Conservation (phyloP, 176 grass and related monocot genomes). For the Triticum turgidum region DNA sequence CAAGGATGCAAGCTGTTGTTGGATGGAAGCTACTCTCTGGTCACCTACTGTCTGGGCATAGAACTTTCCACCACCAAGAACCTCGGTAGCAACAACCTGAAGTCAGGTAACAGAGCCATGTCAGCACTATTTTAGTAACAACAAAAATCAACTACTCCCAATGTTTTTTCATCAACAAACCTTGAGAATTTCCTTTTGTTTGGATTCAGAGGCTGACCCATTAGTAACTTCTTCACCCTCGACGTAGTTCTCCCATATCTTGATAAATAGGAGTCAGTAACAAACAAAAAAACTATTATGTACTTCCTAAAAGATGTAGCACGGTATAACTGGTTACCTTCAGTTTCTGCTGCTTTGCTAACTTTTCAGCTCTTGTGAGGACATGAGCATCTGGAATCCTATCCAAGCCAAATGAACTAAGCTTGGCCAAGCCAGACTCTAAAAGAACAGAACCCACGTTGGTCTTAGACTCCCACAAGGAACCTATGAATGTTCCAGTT, state of each 20-base stretch:
- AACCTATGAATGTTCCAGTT: conserved; percentile 93
- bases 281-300: neutral
- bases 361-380: conserved; percentile 70
- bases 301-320: neutral
- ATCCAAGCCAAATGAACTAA: conserved; percentile 82
- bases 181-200: conserved; percentile 95
- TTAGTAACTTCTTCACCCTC: conserved; percentile 86
- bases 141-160: neutral
- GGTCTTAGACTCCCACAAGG: conserved; percentile 83
- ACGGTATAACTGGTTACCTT: conserved; percentile 47
- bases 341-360: conserved; percentile 84
- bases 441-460: conserved; percentile 77
- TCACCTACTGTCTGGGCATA: conserved; percentile 92
- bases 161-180: conserved; percentile 39
- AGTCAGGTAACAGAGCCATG: conserved; percentile 3
- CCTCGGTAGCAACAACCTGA: conserved; percentile 86
- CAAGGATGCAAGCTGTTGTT: conserved; percentile 81
- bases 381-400: conserved; percentile 73
- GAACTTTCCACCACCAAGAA: conserved; percentile 89
- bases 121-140: conserved; percentile 14
- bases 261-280: conserved; percentile 21
- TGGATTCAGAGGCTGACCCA: conserved; percentile 60
- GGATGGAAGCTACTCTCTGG: conserved; percentile 74
- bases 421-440: conserved; percentile 81
- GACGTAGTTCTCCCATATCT: conserved; percentile 98